Evolutionary conservation across 805 yeast genomes (phyloP), one percentile per base, ranked within the genome.

Genomic region (Ogataea pilisensis): DNA sequence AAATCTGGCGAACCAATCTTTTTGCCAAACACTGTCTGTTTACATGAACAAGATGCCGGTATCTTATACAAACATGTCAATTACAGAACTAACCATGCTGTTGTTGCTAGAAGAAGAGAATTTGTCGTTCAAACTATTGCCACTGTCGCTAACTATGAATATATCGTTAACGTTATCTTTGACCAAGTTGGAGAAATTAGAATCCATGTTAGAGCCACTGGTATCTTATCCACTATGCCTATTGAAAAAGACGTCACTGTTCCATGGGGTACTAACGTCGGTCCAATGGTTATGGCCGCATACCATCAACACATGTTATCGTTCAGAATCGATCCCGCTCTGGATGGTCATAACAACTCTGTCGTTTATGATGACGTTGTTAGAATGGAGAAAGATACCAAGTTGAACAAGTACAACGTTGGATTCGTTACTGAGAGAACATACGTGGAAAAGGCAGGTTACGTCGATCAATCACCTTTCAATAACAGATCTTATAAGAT

Each of bases 101-200:
- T 80, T 48, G 80, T 81, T 46, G 80, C 84, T 19, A 78, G 93
- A 72, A 79, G 81, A 68, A 77, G 91, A 65, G 87, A 83, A 61
- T 79, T 85, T 51, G 80, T 84, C 34, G 75, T 84, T 46, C 91
- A 85, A 68, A 82, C 87, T 41, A 80, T 85, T 57, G 87, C 90
- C 25, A 85, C 93, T 30, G 91, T 84, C 47, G 88, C 89, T 44
- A 85, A 85, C 70, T 85, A 85, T 67, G 93, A 85, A 67, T 85
- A 85, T 68, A 75, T 82, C 49, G 62, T 84, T 52, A 83, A 83
- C 65, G 67, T 80, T 58, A 75, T 82, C 58, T 79, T 85, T 55
- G 85, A 80, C 54, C 87, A 78, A 64, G 88, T 82, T 50, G 95
- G 90, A 55, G 80, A 82, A 40, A 80, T 85, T 53, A 80, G 79